A percentile compares a stretch with the other conserved stretches of the same genome.
Conservation (phyloP, 2,329 filamentous ascomycete species). For the Purpureocillium takamizusanense region DNA sequence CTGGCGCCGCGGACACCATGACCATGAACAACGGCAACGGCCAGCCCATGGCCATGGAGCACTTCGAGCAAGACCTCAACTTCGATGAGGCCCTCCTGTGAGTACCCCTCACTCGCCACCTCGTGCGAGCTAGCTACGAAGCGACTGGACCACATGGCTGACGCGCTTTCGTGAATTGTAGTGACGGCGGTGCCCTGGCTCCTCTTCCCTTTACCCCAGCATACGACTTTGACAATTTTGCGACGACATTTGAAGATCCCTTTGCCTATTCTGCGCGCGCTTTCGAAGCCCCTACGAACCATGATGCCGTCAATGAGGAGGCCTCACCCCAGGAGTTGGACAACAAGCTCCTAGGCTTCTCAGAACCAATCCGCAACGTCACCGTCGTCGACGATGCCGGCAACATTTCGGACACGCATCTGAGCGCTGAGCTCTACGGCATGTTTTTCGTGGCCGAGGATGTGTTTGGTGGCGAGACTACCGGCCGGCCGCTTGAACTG, state of each 20-base stretch:
- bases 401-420: conserved; percentile 52
- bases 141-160: neutral
- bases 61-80: conserved; percentile 41
- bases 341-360: conserved; percentile 69
- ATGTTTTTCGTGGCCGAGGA: conserved; percentile 86
- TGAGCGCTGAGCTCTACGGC: conserved; percentile 71
- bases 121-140: too few relatives aligned
- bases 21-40: conserved; percentile 31
- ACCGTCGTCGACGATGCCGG: conserved; percentile 58
- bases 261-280: conserved; percentile 47
- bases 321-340: conserved; percentile 49
- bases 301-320: conserved; percentile 34
- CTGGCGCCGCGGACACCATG: conserved; percentile 36
- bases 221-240: conserved; percentile 53
- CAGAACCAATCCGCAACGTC: conserved; percentile 49
- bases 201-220: conserved; percentile 45
- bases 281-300: conserved; percentile 34
- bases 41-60: conserved; percentile 35
- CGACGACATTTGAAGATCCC: conserved; percentile 56
- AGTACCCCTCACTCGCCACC: conserved; percentile 15
- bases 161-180: conserved; percentile 6
- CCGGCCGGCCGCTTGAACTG: conserved; percentile 61
- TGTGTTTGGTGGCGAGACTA: conserved; percentile 55
- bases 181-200: conserved; percentile 23
- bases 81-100: conserved; percentile 52